Conservation (phyloP, 257 asterid species). For the Galeopsis tetrahit region DNA sequence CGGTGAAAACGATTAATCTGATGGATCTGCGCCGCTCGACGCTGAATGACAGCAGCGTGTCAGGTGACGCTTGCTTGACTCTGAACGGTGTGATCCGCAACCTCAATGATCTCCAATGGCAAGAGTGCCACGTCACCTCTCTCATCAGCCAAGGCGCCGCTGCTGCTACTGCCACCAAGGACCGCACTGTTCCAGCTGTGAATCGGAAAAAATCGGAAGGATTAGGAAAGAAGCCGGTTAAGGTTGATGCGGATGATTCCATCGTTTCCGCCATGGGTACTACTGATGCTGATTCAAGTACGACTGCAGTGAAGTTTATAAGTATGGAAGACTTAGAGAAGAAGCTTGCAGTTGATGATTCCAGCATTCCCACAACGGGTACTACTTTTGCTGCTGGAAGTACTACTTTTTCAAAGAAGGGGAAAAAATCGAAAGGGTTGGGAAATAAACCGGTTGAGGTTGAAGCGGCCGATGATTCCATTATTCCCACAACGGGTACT, state of each 20-base stretch:
- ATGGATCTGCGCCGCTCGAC: slow-evolving; percentile 67
- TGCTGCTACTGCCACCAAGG: slow-evolving; percentile 21
- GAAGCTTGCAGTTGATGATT: not conserved
- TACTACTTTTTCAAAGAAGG: slow-evolving; percentile 22
- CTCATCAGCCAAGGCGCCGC: slow-evolving; percentile 46
- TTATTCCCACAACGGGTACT: not conserved
- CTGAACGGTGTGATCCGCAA: slow-evolving; percentile 53
- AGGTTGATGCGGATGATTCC: slow-evolving; percentile 6
- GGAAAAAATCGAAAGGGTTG: not conserved
- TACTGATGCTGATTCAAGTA: not conserved
- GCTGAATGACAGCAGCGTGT: slow-evolving; percentile 43
- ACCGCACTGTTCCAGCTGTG: not conserved
- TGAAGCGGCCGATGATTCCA: not conserved
- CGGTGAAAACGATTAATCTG: slow-evolving; percentile 51
- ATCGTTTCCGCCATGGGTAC: not conserved
- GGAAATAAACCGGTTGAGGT: not conserved
- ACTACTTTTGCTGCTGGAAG: slow-evolving; percentile 7
- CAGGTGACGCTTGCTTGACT: slow-evolving; percentile 46
- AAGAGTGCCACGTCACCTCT: slow-evolving; percentile 74
- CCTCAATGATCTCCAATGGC: slow-evolving; percentile 65
- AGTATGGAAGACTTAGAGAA: not conserved
- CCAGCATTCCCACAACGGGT: not conserved
- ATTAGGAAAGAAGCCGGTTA: not conserved
- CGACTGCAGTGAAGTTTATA: not conserved
- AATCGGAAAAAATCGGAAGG: slow-evolving; percentile 13